Evolutionary conservation across 805 yeast genomes (phyloP).

Genomic region (Candida maesae): DNA sequence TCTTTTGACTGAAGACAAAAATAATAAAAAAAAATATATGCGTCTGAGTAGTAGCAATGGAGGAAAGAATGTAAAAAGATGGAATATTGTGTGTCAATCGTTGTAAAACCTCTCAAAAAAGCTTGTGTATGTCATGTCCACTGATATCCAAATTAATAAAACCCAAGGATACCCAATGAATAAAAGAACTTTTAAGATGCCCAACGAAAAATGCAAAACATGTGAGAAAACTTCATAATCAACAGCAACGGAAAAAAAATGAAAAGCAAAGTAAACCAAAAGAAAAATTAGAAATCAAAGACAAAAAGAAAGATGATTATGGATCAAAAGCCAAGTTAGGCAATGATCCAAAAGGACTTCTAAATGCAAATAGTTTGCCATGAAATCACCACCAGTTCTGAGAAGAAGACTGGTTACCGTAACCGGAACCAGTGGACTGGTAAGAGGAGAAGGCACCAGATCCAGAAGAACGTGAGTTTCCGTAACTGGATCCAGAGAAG

Average conservation of each 20-base stretch:
- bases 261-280: constrained; percentile 7
- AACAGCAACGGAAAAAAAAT: no score
- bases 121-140: constrained; percentile 10
- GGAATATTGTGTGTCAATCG: constrained; percentile 8
- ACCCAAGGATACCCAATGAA: constrained; percentile 8
- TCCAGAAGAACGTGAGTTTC: constrained; percentile 13
- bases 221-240: constrained; percentile 16
- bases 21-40: not conserved
- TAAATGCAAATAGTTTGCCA: no score
- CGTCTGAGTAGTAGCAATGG: not conserved
- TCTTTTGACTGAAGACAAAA: no score
- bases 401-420: constrained; percentile 9
- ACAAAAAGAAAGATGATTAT: constrained; percentile 1
- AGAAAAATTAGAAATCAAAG: constrained; percentile 2
- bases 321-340: no score
- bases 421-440: constrained; percentile 18
- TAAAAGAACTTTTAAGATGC: constrained; percentile 11
- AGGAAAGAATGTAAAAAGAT: constrained; percentile 1
- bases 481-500: constrained; percentile 15
- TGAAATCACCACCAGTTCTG: constrained; percentile 5
- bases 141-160: constrained; percentile 2
- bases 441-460: constrained; percentile 18
- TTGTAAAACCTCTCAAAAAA: constrained; percentile 11
- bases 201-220: constrained; percentile 15
- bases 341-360: not conserved